Percentiles rank a stretch among this genome's conserved stretches.
Conservation (phyloP, 2,329 filamentous ascomycete genomes). For the Talaromyces sp. region DNA sequence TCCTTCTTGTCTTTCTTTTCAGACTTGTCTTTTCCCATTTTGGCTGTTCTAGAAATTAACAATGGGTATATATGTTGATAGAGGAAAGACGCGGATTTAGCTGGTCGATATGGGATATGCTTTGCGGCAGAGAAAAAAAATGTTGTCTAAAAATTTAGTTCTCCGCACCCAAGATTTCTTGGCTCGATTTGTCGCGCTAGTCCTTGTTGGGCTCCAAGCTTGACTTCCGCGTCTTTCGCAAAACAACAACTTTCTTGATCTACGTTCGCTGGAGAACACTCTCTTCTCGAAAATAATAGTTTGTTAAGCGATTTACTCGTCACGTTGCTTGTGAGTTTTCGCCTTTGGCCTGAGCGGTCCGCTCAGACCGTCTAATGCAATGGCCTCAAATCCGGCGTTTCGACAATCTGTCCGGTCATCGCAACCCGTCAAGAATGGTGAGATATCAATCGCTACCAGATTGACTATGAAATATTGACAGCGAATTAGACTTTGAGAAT, state of each 20-base stretch:
- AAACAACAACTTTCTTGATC: slow-evolving; percentile 10
- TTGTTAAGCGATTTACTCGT: background rate
- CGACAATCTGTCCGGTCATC: slow-evolving; percentile 36
- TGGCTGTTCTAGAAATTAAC: slow-evolving; percentile 19
- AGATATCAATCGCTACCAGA: slow-evolving; percentile 15
- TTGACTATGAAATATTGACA: background rate
- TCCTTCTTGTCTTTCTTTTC: slow-evolving; percentile 33
- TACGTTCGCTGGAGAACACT: background rate
- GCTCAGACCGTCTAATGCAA: slow-evolving; percentile 19
- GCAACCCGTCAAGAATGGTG: slow-evolving; percentile 38
- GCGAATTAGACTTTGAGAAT: slow-evolving; percentile 44
- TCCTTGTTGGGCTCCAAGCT: slow-evolving; percentile 25
- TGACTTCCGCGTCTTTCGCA: slow-evolving; percentile 14
- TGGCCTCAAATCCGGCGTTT: slow-evolving; percentile 32
- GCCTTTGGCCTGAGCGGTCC: background rate
- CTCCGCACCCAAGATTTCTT: slow-evolving; percentile 20
- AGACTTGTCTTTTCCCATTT: slow-evolving; percentile 46
- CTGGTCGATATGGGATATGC: background rate
- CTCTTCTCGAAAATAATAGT: background rate
- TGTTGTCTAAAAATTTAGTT: slow-evolving; percentile 17
- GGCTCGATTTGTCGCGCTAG: slow-evolving; percentile 28
- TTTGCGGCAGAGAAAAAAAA: slow-evolving; percentile 19
- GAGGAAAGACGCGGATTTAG: background rate
- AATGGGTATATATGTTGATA: background rate
- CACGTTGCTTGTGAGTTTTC: background rate